Percentiles rank a stretch among this genome's conserved stretches.
phyloP scores from a whole-genome alignment of 1,139 yeast genomes.

The Kluyveromyces sp. region DNA sequence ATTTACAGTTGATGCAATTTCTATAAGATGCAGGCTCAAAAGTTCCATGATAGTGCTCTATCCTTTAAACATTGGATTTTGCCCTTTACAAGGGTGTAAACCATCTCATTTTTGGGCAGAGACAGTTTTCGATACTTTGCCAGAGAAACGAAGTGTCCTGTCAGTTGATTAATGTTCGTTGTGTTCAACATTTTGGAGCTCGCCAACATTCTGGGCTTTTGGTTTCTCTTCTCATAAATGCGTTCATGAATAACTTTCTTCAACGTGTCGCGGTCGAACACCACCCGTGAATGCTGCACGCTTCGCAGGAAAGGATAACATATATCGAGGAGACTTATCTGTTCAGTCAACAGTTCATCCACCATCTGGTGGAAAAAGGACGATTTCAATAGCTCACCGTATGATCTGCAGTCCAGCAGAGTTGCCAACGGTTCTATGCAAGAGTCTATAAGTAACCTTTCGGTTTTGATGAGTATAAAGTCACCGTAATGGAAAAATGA shows the following conservation, averaged over 20 bases:
- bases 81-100: conserved; percentile 43
- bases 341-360: conserved; percentile 42
- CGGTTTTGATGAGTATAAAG: conserved; percentile 53
- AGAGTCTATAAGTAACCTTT: conserved; percentile 62
- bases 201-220: conserved; percentile 63
- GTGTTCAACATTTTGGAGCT: conserved; percentile 46
- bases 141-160: conserved; percentile 51
- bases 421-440: conserved; percentile 74
- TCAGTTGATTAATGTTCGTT: conserved; percentile 62
- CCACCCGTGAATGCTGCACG: conserved; percentile 36
- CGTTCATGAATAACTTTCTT: conserved; percentile 20
- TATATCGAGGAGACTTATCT: conserved; percentile 36
- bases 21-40: neutral
- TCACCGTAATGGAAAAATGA: conserved; percentile 35
- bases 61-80: conserved; percentile 30
- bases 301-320: conserved; percentile 34
- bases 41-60: conserved; percentile 14
- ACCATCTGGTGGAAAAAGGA: conserved; percentile 34
- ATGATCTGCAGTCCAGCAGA: conserved; percentile 51
- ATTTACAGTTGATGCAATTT: neutral
- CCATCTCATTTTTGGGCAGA: conserved; percentile 43
- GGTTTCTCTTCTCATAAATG: conserved; percentile 22
- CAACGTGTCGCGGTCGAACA: conserved; percentile 41
- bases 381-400: conserved; percentile 52
- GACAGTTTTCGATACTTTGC: conserved; percentile 40